phyloP scores from a whole-genome alignment of 208 protist species.

The Leishmania tarentolae region DNA sequence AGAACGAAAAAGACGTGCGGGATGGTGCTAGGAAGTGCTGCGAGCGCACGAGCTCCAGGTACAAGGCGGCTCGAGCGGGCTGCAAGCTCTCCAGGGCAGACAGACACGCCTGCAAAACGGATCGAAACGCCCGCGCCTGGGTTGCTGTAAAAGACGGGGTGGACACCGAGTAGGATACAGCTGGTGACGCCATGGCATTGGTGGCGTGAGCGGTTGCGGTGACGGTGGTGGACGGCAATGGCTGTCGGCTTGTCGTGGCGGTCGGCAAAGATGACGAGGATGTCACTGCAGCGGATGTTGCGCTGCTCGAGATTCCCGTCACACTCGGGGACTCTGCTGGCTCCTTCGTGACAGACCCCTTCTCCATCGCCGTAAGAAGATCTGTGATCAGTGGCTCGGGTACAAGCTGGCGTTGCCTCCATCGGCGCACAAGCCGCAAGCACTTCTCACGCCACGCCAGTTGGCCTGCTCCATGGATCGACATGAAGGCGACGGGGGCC shows the following conservation, averaged over 20 bases:
- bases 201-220: not conserved
- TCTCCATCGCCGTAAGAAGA: conserved; percentile 39
- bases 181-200: not conserved
- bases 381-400: conserved; percentile 20
- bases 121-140: conserved; percentile 50
- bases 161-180: not conserved
- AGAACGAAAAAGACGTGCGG: conserved; percentile 40
- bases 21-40: conserved; percentile 46
- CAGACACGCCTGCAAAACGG: conserved; percentile 55
- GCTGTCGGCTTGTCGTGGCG: conserved; percentile 2
- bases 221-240: not conserved
- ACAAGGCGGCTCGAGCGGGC: conserved; percentile 40
- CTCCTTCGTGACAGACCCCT: not conserved
- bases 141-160: conserved; percentile 21
- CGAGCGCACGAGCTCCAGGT: conserved; percentile 52
- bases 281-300: not conserved
- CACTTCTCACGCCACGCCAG: conserved; percentile 56
- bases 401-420: conserved; percentile 50
- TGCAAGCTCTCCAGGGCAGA: conserved; percentile 69
- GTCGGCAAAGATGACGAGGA: not conserved
- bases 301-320: not conserved
- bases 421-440: conserved; percentile 55
- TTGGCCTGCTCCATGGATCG: conserved; percentile 30
- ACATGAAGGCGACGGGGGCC: conserved; percentile 26
- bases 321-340: not conserved